Base-by-base conservation (phyloP, 1,139 yeast genomes). In the Candida freyschussii region DNA sequence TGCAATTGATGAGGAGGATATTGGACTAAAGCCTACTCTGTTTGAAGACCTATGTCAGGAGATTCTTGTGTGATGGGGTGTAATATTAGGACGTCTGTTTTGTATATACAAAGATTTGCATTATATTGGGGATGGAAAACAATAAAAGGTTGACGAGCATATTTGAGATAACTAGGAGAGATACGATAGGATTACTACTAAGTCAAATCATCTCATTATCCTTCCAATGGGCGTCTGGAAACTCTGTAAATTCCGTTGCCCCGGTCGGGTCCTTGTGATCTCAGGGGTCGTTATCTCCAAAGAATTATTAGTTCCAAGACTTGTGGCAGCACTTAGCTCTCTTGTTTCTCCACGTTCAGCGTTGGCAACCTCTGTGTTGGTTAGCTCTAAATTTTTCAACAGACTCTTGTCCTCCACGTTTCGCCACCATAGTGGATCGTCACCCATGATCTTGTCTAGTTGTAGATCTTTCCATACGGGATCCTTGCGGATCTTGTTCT, bases 1-100 rank as follows among this genome's bases (percentile, higher is more conserved):
- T 5, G 60, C 66, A 30, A 60, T 67, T 29, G 67, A 63, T 17
- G 60, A 62, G 24, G 60, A 60, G 37, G 69, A 65, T 20, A 60
- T 80, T 49, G 53, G 54, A 28, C 65, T 63, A 17, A 79, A 72
- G 48, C 73, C 75, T 19, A 66, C 83, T 1, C 56, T 80, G 44
- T 81, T 81, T 53, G 91, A 81, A 52, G 67, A 63, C 35, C 49
- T 75, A 39, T 70, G 74, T 46, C 49, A 34, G 17, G 31, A 34
- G 14, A 23, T 27, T 22, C 26, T 33, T 20, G 41, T 26, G 17
- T 36, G 31, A 32, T 21, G 18, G 7, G 12, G 7, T 21, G 8
- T 7, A 21, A 21, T 12, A 7, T 21, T 8, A 8, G 11, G 21
- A 19, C 8, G 21, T 19, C 11, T 19, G 21, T 19, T 19, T 19